Conservation (phyloP, 2,329 filamentous ascomycete genomes). For the Aureobasidium sp. region DNA sequence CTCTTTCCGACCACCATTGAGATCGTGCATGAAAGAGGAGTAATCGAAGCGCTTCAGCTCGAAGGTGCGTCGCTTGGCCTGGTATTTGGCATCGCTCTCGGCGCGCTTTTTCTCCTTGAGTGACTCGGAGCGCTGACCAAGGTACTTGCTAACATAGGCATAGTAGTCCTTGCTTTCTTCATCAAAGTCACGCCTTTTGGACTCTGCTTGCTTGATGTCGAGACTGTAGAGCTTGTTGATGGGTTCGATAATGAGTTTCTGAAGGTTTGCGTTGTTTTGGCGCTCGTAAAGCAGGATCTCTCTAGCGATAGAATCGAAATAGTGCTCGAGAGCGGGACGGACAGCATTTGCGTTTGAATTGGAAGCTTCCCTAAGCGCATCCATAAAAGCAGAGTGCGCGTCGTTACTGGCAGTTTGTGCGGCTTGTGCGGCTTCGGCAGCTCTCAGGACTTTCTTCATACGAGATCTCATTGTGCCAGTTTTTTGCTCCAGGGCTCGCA, state of each 20-base stretch:
- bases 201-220: slow-evolving; percentile 95
- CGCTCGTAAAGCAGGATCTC: slow-evolving; percentile 85
- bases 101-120: slow-evolving; percentile 94
- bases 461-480: slow-evolving; percentile 87
- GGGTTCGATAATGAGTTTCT: slow-evolving; percentile 91
- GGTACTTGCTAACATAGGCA: slow-evolving; percentile 84
- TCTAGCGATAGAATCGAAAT: slow-evolving; percentile 92
- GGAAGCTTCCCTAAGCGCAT: slow-evolving; percentile 78
- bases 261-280: slow-evolving; percentile 73
- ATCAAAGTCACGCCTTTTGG: slow-evolving; percentile 96
- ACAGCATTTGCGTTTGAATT: slow-evolving; percentile 91
- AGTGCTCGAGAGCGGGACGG: slow-evolving; percentile 94
- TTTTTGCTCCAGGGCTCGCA: slow-evolving; percentile 94
- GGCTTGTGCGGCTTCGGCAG: slow-evolving; percentile 77
- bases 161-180: slow-evolving; percentile 99
- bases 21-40: slow-evolving; percentile 96
- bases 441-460: slow-evolving; percentile 94
- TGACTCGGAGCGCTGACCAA: slow-evolving; percentile 93
- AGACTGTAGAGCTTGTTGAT: slow-evolving; percentile 84
- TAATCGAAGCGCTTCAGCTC: slow-evolving; percentile 98
- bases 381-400: slow-evolving; percentile 71
- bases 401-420: slow-evolving; percentile 81
- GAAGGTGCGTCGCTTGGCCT: slow-evolving; percentile 85
- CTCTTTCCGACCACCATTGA: slow-evolving; percentile 98
- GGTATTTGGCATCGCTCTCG: slow-evolving; percentile 94